Base-by-base conservation (phyloP, 306 rosid species). In the Prunus armeniaca region DNA sequence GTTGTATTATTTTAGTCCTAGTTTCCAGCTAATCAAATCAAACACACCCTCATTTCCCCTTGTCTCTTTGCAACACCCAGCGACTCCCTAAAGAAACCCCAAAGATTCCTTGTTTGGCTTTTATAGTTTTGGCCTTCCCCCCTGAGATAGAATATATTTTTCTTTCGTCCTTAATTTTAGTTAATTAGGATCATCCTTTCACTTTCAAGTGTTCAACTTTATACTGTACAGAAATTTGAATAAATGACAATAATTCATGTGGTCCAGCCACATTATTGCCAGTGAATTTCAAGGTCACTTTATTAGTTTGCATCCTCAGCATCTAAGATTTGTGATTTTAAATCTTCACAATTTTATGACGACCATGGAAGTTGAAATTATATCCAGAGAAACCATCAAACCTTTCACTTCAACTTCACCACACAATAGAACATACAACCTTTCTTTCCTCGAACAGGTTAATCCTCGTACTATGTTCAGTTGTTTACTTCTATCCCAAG, bases 341-440 rank as follows among this genome's bases (percentile, higher is more conserved):
- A 28, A 61, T 27, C 66, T 61, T 27, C 12, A n/a, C 30, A 28
- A 22, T 45, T 32, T 51, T 27, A n/a, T 51, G 25, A n/a, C 6
- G 22, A 51, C 62, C 1, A 51, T 70, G 46, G 62, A 76, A 50
- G 52, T 83, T 61, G 81, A 87, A 55, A 60, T 74, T 12, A 34
- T 87, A 32, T 49, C 75, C 0, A 85, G 85, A 83, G 93, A 88
- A 84, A 76, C 60, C 69, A 83, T 92, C 34, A 88, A 77, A 64
- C 96, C 97, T 6, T 81, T 78, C 3, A 27, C 79, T 65, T 77
- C 85, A 43, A 90, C 91, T 58, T 86, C 89, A 20, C 69, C 81
- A 56, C 76, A 84, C 11, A 75, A 76, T 17, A 76, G 7, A 69
- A 47, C 54, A 50, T 54, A 74, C 24, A 69, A 67, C 1, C 87